A percentile compares a stretch with the other conserved stretches of the same genome.
phyloP scores from a whole-genome alignment of 192 early-diverging fungal genomes.

The Lobulomyces angularis region DNA sequence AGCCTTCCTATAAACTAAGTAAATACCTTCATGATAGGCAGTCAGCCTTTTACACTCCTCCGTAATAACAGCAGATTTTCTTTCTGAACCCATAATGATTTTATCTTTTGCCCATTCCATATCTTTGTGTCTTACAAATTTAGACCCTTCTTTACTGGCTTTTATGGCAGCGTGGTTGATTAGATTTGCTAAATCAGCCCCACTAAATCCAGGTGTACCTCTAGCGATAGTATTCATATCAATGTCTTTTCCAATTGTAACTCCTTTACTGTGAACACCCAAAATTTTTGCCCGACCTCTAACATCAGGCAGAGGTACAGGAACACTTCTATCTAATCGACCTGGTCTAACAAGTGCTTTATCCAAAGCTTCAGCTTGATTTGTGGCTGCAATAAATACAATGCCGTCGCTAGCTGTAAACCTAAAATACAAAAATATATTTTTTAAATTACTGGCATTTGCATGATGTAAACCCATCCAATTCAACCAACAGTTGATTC shows the following conservation, averaged over 20 bases:
- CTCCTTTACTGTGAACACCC: slow-evolving; percentile 74
- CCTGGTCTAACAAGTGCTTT: slow-evolving; percentile 94
- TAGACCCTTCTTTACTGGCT: slow-evolving; percentile 69
- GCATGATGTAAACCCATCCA: slow-evolving; percentile 59
- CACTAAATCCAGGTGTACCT: slow-evolving; percentile 98
- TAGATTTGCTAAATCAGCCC: slow-evolving; percentile 95
- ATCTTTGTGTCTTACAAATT: slow-evolving; percentile 62
- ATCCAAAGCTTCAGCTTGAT: slow-evolving; percentile 93
- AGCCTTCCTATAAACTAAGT: too few species aligned
- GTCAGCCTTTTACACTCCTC: slow-evolving; percentile 77
- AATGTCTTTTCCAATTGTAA: slow-evolving; percentile 58
- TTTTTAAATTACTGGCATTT: not conserved
- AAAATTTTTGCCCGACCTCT: slow-evolving; percentile 86
- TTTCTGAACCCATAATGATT: slow-evolving; percentile 96
- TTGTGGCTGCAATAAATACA: slow-evolving; percentile 97
- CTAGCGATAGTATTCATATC: slow-evolving; percentile 77
- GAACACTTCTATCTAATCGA: slow-evolving; percentile 88
- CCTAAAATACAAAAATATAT: slow-evolving; percentile 4
- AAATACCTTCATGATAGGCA: slow-evolving; percentile 98
- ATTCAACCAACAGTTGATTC: slow-evolving; percentile 96
- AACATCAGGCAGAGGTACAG: slow-evolving; percentile 94
- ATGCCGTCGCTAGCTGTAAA: slow-evolving; percentile 93
- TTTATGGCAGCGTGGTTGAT: slow-evolving; percentile 96
- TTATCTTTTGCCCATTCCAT: slow-evolving; percentile 98
- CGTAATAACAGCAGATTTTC: slow-evolving; percentile 81